Percentiles rank a stretch among this genome's conserved stretches.
Conservation (phyloP, 768 basidiomycete species). For the Lactarius deliciosus region DNA sequence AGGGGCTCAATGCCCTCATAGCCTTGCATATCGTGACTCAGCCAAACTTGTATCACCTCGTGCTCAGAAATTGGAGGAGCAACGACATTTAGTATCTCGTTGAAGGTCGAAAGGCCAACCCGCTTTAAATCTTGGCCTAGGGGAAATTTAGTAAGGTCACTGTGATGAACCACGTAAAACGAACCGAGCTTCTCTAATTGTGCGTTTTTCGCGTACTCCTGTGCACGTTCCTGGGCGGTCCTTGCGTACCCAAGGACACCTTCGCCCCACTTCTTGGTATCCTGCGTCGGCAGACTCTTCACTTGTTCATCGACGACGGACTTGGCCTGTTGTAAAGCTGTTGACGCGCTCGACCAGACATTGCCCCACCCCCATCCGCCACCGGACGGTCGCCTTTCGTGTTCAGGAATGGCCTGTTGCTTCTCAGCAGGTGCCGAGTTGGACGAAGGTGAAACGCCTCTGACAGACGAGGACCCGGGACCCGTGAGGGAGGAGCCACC, state of each 20-base stretch:
- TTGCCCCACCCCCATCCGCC: constrained; percentile 79
- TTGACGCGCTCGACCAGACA: constrained; percentile 86
- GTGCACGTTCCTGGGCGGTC: constrained; percentile 40
- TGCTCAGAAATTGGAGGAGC: constrained; percentile 98
- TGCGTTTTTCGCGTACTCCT: constrained; percentile 77
- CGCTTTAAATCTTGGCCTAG: constrained; percentile 87
- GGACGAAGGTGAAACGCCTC: constrained; percentile 37
- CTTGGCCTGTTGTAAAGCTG: constrained; percentile 84
- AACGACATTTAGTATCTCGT: constrained; percentile 91
- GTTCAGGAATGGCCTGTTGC: constrained; percentile 25
- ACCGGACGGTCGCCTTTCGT: constrained; percentile 23
- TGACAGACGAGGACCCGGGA: constrained; percentile 35
- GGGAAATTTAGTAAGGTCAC: constrained; percentile 24
- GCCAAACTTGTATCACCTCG: constrained; percentile 94
- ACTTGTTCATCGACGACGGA: constrained; percentile 92
- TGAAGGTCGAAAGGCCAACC: constrained; percentile 84
- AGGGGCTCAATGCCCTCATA: constrained; percentile 94
- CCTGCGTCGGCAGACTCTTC: constrained; percentile 80
- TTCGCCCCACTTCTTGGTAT: constrained; percentile 86
- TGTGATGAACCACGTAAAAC: constrained; percentile 30
- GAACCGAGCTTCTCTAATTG: constrained; percentile 89
- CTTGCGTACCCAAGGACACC: constrained; percentile 86
- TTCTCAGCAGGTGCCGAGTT: constrained; percentile 25
- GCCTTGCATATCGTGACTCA: constrained; percentile 95
- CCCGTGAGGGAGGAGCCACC: constrained; percentile 44